Base-by-base conservation (phyloP, 1,139 yeast genomes). In the Yamadazyma dendronema region DNA sequence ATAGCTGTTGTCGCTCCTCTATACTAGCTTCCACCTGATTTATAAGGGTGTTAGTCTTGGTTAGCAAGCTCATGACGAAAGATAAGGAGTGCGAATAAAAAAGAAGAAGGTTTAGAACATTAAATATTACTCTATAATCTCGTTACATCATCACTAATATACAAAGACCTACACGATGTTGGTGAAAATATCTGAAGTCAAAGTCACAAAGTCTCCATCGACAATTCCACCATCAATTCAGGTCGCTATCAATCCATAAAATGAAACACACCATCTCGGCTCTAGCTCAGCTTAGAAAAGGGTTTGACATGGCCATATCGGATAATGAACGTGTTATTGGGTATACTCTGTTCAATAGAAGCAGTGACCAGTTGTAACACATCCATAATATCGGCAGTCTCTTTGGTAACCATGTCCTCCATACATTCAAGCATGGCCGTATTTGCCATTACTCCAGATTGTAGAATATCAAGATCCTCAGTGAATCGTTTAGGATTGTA, bases 1-100 rank as follows among this genome's bases (percentile, higher is more conserved):
- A 51, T 40, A 79, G 63, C 21, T 79, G 62, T 33, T 62, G 59
- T 30, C 83, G 62, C 52, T 80, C 86, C 25, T 76, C 81, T 8
- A 77, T 54, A 12, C 62, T 56, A 9, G 65, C 62, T 33, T 57
- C 65, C 3, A 74, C 56, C 52, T 70, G 76, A 38, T 65, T 72
- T 14, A 60, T 30, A n/a, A 38, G 37, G 8, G 41, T 36, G 17
- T 37, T 39, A 13, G 44, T 34, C 33, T 33, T 41, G n/a, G 38
- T 9, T 24, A 41, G 32, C 11, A 39, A 31, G 29, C 40, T 44
- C 39, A 41, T 44, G 21, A n/a, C n/a, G n/a, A 13, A 22, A n/a
- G 32, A 28, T 27, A 17, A 17, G 29, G 31, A 35, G 37, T 30
- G 37, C 34, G 37, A 25, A 14, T n/a, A n/a, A n/a, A n/a, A n/a